These are phyloP conservation scores for Cyclocybe cylindracea DNA, from an alignment of 768 basidiomycete species.

Conservation along the genomic window DNA sequence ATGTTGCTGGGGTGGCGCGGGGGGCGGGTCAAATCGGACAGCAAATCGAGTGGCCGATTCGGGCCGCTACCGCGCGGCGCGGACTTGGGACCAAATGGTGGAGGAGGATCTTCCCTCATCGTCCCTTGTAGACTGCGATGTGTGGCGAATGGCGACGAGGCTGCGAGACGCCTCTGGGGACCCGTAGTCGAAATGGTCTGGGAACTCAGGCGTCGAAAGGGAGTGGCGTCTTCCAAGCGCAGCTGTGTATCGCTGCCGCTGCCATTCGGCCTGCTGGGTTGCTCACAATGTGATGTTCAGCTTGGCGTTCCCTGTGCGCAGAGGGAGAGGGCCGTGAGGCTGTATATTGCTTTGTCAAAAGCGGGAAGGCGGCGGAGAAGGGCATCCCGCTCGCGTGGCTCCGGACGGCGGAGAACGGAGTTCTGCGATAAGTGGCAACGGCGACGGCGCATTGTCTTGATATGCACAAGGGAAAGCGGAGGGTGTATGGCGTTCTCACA, in stretches of 20 bases:
- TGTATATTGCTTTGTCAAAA: slow-evolving; percentile 15
- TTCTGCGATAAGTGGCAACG: slow-evolving; percentile 14
- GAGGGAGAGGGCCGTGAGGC: slow-evolving; percentile 27
- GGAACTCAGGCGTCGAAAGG: slow-evolving; percentile 36
- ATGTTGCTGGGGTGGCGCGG: slow-evolving; percentile 1
- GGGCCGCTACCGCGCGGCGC: slow-evolving; percentile 9
- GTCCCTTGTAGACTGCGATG: not conserved
- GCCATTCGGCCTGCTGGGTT: slow-evolving; percentile 10
- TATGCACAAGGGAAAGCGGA: slow-evolving; percentile 5
- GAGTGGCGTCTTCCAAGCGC: slow-evolving; percentile 36
- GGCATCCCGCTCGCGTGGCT: slow-evolving; percentile 24
- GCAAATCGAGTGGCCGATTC: slow-evolving; percentile 8
- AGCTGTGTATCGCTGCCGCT: slow-evolving; percentile 27
- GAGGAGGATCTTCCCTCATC: slow-evolving; percentile 2
- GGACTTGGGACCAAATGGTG: slow-evolving; percentile 3
- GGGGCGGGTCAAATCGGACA: slow-evolving; percentile 15
- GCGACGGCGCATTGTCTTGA: not conserved
- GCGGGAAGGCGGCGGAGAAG: slow-evolving; percentile 22
- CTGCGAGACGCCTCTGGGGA: not conserved
- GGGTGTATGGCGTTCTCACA: slow-evolving; percentile 10
- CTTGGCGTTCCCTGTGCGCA: slow-evolving; percentile 23
- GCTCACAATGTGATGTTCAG: slow-evolving; percentile 4
- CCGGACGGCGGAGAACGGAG: slow-evolving; percentile 32
- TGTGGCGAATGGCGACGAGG: not conserved
- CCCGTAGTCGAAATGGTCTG: slow-evolving; percentile 15